Evolutionary conservation across 108 stramenopile species (phyloP).

Genomic region (Nitzschia palea): DNA sequence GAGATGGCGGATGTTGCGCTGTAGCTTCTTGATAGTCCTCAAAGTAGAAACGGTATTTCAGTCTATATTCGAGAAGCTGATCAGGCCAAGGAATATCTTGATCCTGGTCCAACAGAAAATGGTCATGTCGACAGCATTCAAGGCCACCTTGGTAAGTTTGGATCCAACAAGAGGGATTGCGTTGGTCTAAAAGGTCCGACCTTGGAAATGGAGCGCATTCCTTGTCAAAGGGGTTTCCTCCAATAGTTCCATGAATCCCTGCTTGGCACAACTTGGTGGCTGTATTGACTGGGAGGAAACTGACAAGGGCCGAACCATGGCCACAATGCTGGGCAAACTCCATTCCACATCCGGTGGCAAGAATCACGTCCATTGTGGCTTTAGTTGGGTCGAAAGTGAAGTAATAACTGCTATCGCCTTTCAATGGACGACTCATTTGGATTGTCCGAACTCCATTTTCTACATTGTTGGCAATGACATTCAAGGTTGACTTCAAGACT

Average conservation of each 20-base stretch:
- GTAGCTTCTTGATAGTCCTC: conserved; percentile 23
- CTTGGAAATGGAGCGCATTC: conserved; percentile 28
- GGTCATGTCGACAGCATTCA: conserved; percentile 29
- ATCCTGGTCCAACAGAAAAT: conserved; percentile 33
- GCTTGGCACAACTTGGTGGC: conserved; percentile 18
- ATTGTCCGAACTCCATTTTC: conserved; percentile 14
- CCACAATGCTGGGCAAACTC: conserved; percentile 39
- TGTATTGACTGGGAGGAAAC: conserved; percentile 13
- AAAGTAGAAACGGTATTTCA: conserved; percentile 50
- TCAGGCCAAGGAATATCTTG: conserved; percentile 46
- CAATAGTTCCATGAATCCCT: conserved; percentile 37
- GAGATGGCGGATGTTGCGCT: conserved; percentile 12
- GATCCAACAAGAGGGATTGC: conserved; percentile 40
- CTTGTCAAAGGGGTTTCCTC: conserved; percentile 22
- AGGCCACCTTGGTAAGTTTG: conserved; percentile 40
- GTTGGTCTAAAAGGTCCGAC: conserved; percentile 27
- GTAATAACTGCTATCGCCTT: conserved; percentile 21
- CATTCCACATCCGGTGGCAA: conserved; percentile 31
- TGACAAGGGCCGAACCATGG: conserved; percentile 21
- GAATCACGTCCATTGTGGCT: conserved; percentile 16
- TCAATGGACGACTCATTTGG: conserved; percentile 18
- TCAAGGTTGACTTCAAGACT: conserved; percentile 9
- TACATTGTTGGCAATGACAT: conserved; percentile 12
- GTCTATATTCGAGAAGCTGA: conserved; percentile 31
- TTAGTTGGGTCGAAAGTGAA: conserved; percentile 27